A percentile compares a stretch with the other conserved stretches of the same genome.
These are phyloP conservation scores for Spathaspora passalidarum DNA, from an alignment of 805 yeast species.

Conservation along the genomic window DNA sequence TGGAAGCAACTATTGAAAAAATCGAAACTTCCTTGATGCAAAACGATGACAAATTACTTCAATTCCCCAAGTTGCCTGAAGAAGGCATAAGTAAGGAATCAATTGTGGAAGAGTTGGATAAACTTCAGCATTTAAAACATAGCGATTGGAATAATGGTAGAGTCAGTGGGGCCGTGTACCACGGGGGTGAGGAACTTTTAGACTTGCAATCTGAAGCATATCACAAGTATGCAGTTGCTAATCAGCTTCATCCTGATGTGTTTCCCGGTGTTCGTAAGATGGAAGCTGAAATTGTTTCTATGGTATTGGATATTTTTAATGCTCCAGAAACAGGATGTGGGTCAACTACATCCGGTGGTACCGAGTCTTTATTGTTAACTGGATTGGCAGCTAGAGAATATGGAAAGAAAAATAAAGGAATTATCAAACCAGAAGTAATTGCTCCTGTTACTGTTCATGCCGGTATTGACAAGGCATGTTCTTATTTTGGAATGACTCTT, in stretches of 20 bases:
- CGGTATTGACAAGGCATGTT: constrained; percentile 90
- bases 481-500: constrained; percentile 82
- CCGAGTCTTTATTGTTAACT: constrained; percentile 85
- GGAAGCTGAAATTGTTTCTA: constrained; percentile 92
- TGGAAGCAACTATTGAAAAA: constrained; percentile 41
- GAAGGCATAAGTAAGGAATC: constrained; percentile 50
- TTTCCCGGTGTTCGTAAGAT: constrained; percentile 95
- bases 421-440: constrained; percentile 74
- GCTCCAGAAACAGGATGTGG: constrained; percentile 68
- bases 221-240: constrained; percentile 76
- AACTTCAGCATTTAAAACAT: constrained; percentile 51
- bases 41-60: constrained; percentile 44
- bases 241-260: constrained; percentile 95
- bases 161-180: constrained; percentile 94
- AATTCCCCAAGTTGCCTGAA: constrained; percentile 54
- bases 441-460: constrained; percentile 93
- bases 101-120: constrained; percentile 51
- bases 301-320: constrained; percentile 78
- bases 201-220: constrained; percentile 75
- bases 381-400: constrained; percentile 85
- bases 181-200: constrained; percentile 82
- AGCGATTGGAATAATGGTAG: constrained; percentile 82
- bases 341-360: constrained; percentile 89
- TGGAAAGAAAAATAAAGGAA: constrained; percentile 56
- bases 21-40: constrained; percentile 60